phyloP scores from a whole-genome alignment of 73 alveolate species.

The Paramecium pentaurelia region DNA sequence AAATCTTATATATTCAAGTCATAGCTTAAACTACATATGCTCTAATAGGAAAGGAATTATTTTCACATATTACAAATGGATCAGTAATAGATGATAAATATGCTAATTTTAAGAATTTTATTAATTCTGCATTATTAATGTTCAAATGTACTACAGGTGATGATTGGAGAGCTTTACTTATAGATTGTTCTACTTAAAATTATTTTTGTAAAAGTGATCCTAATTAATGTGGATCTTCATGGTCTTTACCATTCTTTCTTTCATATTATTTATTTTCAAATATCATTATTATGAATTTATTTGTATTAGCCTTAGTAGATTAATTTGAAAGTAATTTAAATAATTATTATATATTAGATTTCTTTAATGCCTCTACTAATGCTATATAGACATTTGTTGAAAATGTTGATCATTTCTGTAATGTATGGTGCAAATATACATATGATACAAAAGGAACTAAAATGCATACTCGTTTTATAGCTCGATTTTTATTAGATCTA shows the following conservation, averaged over 20 bases:
- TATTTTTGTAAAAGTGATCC: background rate
- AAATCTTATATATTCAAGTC: background rate
- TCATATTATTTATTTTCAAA: conserved; percentile 10
- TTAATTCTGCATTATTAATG: conserved; percentile 19
- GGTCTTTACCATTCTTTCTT: conserved; percentile 5
- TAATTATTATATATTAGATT: background rate
- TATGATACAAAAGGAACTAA: background rate
- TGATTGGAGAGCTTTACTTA: conserved; percentile 19
- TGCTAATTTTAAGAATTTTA: conserved; percentile 25
- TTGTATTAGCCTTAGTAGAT: conserved; percentile 33
- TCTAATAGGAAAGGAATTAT: background rate
- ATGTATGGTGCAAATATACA: conserved; percentile 44
- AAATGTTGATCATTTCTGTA: conserved; percentile 36
- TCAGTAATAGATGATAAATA: background rate
- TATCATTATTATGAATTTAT: conserved; percentile 26
- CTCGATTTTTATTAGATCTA: background rate
- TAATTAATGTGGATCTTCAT: conserved; percentile 24
- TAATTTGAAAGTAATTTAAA: conserved; percentile 4
- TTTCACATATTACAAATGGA: background rate
- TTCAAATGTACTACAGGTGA: conserved; percentile 38
- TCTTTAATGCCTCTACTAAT: conserved; percentile 8
- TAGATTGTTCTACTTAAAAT: background rate
- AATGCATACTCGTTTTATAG: conserved; percentile 42
- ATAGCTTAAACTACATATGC: background rate
- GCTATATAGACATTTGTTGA: conserved; percentile 39